Percentiles rank a stretch among this genome's conserved stretches.
These are phyloP conservation scores for Trametes gibbosa DNA, from an alignment of 768 basidiomycete genomes.

Conservation along the genomic window DNA sequence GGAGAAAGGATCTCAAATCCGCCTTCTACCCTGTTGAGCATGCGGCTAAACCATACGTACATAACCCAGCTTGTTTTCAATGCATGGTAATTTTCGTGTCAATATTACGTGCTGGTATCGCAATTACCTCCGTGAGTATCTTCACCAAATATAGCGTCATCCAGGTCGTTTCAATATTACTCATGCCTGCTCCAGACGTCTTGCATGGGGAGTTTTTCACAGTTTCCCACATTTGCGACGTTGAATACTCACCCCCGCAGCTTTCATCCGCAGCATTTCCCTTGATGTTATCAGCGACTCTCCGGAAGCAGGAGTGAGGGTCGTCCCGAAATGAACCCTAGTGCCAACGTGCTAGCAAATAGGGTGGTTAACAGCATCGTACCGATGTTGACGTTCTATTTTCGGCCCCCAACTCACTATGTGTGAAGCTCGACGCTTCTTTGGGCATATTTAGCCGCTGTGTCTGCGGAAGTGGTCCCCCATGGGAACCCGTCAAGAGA, in stretches of 20 bases:
- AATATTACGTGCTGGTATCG: background rate
- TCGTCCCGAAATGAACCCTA: background rate
- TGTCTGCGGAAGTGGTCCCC: background rate
- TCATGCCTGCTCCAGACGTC: background rate
- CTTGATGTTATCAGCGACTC: background rate
- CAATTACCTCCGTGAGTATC: slow-evolving; percentile 1
- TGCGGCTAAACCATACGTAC: background rate
- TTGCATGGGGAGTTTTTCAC: no score
- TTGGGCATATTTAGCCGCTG: background rate
- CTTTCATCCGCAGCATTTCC: no score
- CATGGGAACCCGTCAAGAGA: slow-evolving; percentile 18
- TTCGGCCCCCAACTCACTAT: background rate
- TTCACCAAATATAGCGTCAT: slow-evolving; percentile 4
- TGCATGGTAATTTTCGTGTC: background rate
- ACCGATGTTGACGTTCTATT: background rate
- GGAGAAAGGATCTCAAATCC: slow-evolving; percentile 48
- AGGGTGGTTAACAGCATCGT: background rate
- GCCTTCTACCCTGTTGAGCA: slow-evolving; percentile 45
- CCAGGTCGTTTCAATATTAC: background rate
- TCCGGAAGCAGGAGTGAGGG: background rate
- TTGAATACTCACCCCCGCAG: no score
- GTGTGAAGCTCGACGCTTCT: background rate
- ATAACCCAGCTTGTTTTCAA: background rate
- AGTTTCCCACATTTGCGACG: no score
- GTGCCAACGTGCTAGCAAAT: background rate